phyloP scores from a whole-genome alignment of 257 asterid species.

The Leptodermis oblonga region DNA sequence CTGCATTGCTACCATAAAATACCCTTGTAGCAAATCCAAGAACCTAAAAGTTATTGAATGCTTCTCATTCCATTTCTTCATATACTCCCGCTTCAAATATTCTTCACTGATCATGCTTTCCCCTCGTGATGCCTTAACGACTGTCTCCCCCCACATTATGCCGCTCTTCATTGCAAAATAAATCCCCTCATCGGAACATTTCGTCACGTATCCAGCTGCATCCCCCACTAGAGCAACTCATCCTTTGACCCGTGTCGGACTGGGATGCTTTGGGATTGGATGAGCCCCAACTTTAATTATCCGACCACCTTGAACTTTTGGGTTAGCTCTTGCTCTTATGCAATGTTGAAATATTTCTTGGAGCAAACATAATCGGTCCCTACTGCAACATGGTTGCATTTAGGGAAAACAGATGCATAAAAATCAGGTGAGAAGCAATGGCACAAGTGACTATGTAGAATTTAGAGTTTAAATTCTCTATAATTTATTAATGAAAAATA shows the following conservation, averaged over 20 bases:
- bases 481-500: no score
- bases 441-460: no score
- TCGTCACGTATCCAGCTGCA: constrained; percentile 83
- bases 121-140: constrained; percentile 58
- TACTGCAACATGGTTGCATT: constrained; percentile 77
- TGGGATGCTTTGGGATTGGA: constrained; percentile 81
- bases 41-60: constrained; percentile 57
- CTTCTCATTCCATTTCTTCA: constrained; percentile 77
- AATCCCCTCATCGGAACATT: constrained; percentile 85
- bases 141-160: constrained; percentile 71
- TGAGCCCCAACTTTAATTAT: constrained; percentile 77
- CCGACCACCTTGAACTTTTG: constrained; percentile 49
- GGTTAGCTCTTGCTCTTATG: constrained; percentile 35
- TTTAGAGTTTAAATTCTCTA: no score
- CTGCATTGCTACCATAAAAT: constrained; percentile 71
- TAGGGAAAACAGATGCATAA: constrained; percentile 91
- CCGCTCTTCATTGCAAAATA: constrained; percentile 82
- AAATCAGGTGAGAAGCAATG: constrained; percentile 84
- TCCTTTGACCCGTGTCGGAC: constrained; percentile 56
- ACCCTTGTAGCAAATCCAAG: constrained; percentile 62
- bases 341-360: constrained; percentile 44
- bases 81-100: constrained; percentile 69
- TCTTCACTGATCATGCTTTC: constrained; percentile 49
- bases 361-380: no score
- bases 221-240: constrained; percentile 78